Conservation (phyloP, 306 rosid species). For the Fagus sylvatica region DNA sequence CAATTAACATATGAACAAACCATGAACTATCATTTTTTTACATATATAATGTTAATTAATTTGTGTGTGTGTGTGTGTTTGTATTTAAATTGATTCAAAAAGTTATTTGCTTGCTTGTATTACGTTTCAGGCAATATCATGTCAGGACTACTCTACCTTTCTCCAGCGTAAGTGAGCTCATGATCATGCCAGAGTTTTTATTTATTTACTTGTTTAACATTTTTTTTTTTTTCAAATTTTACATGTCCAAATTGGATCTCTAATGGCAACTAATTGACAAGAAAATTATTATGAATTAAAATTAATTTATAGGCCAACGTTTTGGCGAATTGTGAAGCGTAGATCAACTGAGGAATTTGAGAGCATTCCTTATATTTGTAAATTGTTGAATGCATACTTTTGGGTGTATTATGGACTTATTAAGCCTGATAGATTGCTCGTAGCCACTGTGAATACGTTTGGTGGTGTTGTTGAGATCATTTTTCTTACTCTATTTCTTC, state of each 20-base stretch:
- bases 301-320: constrained; percentile 23
- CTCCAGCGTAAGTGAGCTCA: constrained; percentile 33
- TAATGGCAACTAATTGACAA: neutral
- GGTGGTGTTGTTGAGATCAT: constrained; percentile 36
- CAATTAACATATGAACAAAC: too few relatives aligned
- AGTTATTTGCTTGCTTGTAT: neutral
- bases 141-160: constrained; percentile 42
- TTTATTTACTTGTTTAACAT: neutral
- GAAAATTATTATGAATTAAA: neutral
- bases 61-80: neutral
- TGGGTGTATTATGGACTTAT: constrained; percentile 41
- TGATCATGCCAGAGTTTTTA: neutral
- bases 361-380: constrained; percentile 48
- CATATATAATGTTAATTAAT: neutral
- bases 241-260: neutral
- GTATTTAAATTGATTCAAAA: neutral
- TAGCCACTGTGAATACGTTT: constrained; percentile 40
- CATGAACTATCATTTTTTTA: neutral
- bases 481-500: constrained; percentile 34
- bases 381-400: constrained; percentile 37
- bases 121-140: constrained; percentile 39
- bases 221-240: neutral
- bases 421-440: constrained; percentile 1
- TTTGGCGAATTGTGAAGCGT: constrained; percentile 34
- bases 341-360: constrained; percentile 45